Evolutionary conservation across 2,329 filamentous ascomycete genomes (phyloP).

Genomic region (Claviceps sp.): DNA sequence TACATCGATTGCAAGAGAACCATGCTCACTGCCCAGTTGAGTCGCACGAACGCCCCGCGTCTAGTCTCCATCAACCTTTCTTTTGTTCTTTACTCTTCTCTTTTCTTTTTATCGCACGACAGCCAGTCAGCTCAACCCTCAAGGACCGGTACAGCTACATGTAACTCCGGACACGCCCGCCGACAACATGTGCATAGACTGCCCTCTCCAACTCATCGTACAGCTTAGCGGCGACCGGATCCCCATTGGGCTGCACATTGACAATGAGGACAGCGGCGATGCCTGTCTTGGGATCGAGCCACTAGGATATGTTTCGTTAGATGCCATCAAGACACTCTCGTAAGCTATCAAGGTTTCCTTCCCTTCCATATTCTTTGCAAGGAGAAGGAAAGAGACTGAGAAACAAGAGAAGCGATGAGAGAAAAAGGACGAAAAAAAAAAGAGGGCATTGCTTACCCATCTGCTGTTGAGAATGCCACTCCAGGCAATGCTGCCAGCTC

Average conservation of each 20-base stretch:
- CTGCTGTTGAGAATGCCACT: conserved; percentile 27
- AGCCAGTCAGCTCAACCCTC: background rate
- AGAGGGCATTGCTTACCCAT: conserved; percentile 22
- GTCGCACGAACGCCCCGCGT: too few species aligned
- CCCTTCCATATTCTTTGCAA: background rate
- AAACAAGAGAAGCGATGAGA: background rate
- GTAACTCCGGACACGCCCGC: background rate
- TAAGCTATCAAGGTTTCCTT: background rate
- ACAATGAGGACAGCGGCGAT: conserved; percentile 27
- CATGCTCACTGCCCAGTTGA: too few species aligned
- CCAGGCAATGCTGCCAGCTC: conserved; percentile 30
- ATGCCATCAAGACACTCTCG: too few species aligned
- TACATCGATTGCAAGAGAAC: too few species aligned
- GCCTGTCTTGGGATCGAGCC: conserved; percentile 24
- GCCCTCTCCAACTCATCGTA: conserved; percentile 27
- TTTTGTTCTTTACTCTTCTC: background rate
- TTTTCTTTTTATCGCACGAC: background rate
- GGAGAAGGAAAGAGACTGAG: background rate
- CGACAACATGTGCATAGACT: conserved; percentile 18
- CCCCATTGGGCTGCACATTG: conserved; percentile 24
- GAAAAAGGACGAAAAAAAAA: background rate
- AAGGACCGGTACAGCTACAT: background rate
- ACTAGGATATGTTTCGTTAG: conserved; percentile 10
- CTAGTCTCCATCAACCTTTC: too few species aligned
- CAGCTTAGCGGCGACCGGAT: conserved; percentile 20